phyloP scores from a whole-genome alignment of 345 rosid species.

The Camelina laxa region DNA sequence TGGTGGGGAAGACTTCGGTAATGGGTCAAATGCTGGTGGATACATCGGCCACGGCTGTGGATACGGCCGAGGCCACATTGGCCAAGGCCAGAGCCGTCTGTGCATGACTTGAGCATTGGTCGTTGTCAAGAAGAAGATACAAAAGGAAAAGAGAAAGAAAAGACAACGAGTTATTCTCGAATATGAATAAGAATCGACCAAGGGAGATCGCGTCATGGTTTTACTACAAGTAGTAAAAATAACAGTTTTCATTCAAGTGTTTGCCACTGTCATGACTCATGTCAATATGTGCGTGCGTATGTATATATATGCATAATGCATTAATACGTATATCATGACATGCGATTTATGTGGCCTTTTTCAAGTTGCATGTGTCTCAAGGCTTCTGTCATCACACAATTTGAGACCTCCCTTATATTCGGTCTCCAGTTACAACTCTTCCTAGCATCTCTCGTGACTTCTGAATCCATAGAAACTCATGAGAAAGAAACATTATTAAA shows the following conservation, averaged over 20 bases:
- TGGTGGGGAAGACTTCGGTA: conserved; percentile 9
- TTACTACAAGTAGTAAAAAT: conserved; percentile 22
- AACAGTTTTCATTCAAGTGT: conserved; percentile 15
- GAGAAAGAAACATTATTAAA: not conserved
- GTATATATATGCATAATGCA: conserved; percentile 29
- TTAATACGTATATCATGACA: conserved; percentile 30
- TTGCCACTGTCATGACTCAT: conserved; percentile 26
- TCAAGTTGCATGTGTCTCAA: conserved; percentile 33
- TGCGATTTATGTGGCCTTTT: conserved; percentile 35
- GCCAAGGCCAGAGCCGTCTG: conserved; percentile 45
- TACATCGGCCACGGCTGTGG: conserved; percentile 33
- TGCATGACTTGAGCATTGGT: conserved; percentile 36
- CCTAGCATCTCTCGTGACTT: conserved; percentile 12
- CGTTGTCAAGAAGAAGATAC: conserved; percentile 23
- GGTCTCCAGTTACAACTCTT: conserved; percentile 31
- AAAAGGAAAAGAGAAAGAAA: conserved; percentile 27
- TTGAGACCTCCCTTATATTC: conserved; percentile 36
- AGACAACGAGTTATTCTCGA: conserved; percentile 19
- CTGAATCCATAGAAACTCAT: not conserved
- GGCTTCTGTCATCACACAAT: conserved; percentile 36
- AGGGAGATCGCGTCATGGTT: conserved; percentile 39
- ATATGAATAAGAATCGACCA: conserved; percentile 23
- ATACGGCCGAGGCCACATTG: conserved; percentile 33
- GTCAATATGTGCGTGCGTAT: conserved; percentile 3
- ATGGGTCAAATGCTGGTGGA: conserved; percentile 28